Percentiles rank a stretch among this genome's conserved stretches.
Conservation (phyloP, 2,329 filamentous ascomycete genomes). For the Aspergillus niger region DNA sequence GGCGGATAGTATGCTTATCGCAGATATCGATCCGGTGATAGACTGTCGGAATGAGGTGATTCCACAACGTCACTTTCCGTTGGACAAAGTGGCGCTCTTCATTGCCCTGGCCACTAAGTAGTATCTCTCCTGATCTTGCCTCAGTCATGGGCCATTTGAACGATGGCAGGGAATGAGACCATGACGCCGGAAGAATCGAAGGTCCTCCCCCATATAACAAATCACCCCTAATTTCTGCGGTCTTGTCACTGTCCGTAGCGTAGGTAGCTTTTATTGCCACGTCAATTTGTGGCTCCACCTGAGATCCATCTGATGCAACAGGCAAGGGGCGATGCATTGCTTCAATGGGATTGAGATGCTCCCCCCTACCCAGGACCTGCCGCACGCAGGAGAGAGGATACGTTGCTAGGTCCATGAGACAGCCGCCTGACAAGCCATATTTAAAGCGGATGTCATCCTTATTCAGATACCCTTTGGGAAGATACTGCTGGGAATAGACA, state of each 20-base stretch:
- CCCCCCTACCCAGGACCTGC: slow-evolving; percentile 38
- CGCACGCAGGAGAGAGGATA: slow-evolving; percentile 46
- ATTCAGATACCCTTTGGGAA: slow-evolving; percentile 35
- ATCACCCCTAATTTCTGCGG: slow-evolving; percentile 20
- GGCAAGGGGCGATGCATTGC: slow-evolving; percentile 33
- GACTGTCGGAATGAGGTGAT: slow-evolving; percentile 21
- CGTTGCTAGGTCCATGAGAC: slow-evolving; percentile 39
- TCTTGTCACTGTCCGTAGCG: slow-evolving; percentile 13
- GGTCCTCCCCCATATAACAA: slow-evolving; percentile 14
- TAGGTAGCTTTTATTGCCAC: slow-evolving; percentile 22
- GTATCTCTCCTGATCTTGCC: slow-evolving; percentile 18
- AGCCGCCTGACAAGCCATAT: slow-evolving; percentile 48
- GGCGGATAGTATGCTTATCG: slow-evolving; percentile 9
- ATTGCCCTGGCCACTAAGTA: slow-evolving; percentile 6
- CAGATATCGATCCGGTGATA: slow-evolving; percentile 19
- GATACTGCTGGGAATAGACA: slow-evolving; percentile 41
- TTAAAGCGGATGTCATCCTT: slow-evolving; percentile 49
- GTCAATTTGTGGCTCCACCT: slow-evolving; percentile 38
- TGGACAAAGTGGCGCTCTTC: slow-evolving; percentile 3
- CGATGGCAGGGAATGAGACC: slow-evolving; percentile 10
- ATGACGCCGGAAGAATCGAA: slow-evolving; percentile 17
- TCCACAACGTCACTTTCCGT: slow-evolving; percentile 23
- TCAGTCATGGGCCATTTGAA: slow-evolving; percentile 24
- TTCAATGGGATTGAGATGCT: slow-evolving; percentile 43
- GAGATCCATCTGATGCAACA: slow-evolving; percentile 26